Evolutionary conservation across 2,329 filamentous ascomycete genomes (phyloP).

Genomic region (Xylaria hypoxylon): DNA sequence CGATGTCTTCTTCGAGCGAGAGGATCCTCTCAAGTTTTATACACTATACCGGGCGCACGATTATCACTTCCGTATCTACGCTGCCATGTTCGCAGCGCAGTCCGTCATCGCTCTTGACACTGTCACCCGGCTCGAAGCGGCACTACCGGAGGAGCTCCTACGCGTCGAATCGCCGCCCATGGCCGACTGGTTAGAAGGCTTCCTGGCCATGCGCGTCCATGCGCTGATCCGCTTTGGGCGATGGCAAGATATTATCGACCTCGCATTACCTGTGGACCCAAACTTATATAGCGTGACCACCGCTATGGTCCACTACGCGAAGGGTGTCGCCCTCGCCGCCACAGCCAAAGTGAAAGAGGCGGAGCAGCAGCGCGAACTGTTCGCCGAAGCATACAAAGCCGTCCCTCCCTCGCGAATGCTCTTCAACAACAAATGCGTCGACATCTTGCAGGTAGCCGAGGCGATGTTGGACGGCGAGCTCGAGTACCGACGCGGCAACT

Average conservation of each 20-base stretch:
- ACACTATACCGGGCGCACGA: slow-evolving; percentile 80
- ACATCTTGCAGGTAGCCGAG: slow-evolving; percentile 72
- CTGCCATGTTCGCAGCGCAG: slow-evolving; percentile 80
- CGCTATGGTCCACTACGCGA: slow-evolving; percentile 75
- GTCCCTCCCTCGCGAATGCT: slow-evolving; percentile 72
- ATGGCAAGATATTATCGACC: slow-evolving; percentile 73
- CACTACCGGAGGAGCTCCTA: slow-evolving; percentile 72
- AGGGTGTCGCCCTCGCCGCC: slow-evolving; percentile 74
- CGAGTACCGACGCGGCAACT: slow-evolving; percentile 72
- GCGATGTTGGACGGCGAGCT: slow-evolving; percentile 80
- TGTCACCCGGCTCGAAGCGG: slow-evolving; percentile 67
- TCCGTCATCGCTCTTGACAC: slow-evolving; percentile 72
- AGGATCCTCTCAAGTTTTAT: slow-evolving; percentile 77
- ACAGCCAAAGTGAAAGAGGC: slow-evolving; percentile 67
- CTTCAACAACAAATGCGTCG: slow-evolving; percentile 74
- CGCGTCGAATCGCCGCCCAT: slow-evolving; percentile 75
- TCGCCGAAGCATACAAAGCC: slow-evolving; percentile 60
- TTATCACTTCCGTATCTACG: slow-evolving; percentile 80
- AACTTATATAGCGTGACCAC: slow-evolving; percentile 76
- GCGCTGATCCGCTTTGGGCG: slow-evolving; percentile 78
- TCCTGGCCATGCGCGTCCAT: slow-evolving; percentile 75
- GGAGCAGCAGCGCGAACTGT: slow-evolving; percentile 61
- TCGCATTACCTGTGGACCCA: slow-evolving; percentile 67
- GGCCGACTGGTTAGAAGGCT: slow-evolving; percentile 83
- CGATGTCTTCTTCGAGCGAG: slow-evolving; percentile 69